Conservation (phyloP, 2,329 filamentous ascomycete genomes). For the Fusarium tricinctum region DNA sequence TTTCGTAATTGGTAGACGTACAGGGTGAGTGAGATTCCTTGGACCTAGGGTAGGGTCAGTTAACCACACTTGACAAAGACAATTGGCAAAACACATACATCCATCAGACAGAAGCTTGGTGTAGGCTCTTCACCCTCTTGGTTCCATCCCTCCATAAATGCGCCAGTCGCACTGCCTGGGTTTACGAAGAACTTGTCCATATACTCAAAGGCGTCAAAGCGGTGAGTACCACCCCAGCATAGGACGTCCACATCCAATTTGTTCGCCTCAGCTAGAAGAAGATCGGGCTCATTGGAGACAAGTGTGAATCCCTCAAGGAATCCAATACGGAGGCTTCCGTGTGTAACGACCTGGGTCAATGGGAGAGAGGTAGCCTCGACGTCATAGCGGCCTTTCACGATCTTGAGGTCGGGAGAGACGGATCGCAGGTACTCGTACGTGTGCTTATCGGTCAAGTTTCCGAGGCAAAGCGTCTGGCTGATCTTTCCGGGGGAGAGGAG, state of each 20-base stretch:
- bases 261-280: slow-evolving; percentile 76
- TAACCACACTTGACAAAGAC: background rate
- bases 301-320: slow-evolving; percentile 78
- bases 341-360: slow-evolving; percentile 75
- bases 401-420: slow-evolving; percentile 79
- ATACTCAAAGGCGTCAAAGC: slow-evolving; percentile 79
- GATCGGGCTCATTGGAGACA: slow-evolving; percentile 75
- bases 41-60: slow-evolving; percentile 72
- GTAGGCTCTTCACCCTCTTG: slow-evolving; percentile 78
- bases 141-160: slow-evolving; percentile 70
- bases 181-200: slow-evolving; percentile 83
- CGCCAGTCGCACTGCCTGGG: slow-evolving; percentile 75
- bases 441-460: slow-evolving; percentile 83
- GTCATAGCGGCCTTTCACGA: slow-evolving; percentile 76
- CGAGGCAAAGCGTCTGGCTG: slow-evolving; percentile 83
- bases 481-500: slow-evolving; percentile 88
- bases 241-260: slow-evolving; percentile 77
- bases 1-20: slow-evolving; percentile 93
- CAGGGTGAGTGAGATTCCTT: slow-evolving; percentile 94
- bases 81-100: slow-evolving; percentile 74
- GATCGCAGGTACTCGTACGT: slow-evolving; percentile 86
- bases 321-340: slow-evolving; percentile 74
- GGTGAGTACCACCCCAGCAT: slow-evolving; percentile 77
- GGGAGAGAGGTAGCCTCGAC: slow-evolving; percentile 76
- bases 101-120: slow-evolving; percentile 97